Evolutionary conservation across 75 land plant genomes (phyloP).

Genomic region (Selaginella tamariscina): DNA sequence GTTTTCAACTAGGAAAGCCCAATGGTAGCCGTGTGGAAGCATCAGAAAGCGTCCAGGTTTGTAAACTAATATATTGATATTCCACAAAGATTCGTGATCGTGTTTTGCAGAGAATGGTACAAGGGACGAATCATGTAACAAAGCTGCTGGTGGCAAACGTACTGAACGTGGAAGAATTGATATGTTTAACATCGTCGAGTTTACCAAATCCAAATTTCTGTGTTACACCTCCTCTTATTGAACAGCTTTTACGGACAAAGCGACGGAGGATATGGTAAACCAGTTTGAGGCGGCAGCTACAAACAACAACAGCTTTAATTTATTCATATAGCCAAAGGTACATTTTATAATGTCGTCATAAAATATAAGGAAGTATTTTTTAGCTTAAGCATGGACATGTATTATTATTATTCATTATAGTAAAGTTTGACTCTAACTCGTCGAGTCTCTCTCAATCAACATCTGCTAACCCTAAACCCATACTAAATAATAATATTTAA

Average conservation of each 20-base stretch:
- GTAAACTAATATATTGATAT: not conserved
- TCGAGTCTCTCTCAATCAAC: too few relatives aligned
- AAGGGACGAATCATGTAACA: not conserved
- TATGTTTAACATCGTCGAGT: not conserved
- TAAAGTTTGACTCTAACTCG: not conserved
- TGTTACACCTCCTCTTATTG: not conserved
- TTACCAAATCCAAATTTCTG: not conserved
- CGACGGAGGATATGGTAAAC: not conserved
- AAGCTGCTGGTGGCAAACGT: not conserved
- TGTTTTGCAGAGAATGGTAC: not conserved
- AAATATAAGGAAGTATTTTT: too few relatives aligned
- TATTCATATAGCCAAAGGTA: not conserved
- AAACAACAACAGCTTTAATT: not conserved
- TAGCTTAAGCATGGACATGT: not conserved
- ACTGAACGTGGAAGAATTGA: not conserved
- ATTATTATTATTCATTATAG: not conserved
- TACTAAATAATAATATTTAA: too few relatives aligned
- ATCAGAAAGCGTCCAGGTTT: not conserved
- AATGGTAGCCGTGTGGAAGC: not conserved
- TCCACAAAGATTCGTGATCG: not conserved
- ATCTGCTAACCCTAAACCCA: too few relatives aligned
- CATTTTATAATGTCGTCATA: not conserved
- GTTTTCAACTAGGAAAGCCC: not conserved
- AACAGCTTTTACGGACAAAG: not conserved
- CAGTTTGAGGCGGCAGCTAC: not conserved